These are phyloP conservation scores for Emmonsiellopsis sp. DNA, from an alignment of 2,329 filamentous ascomycete genomes.

Conservation along the genomic window DNA sequence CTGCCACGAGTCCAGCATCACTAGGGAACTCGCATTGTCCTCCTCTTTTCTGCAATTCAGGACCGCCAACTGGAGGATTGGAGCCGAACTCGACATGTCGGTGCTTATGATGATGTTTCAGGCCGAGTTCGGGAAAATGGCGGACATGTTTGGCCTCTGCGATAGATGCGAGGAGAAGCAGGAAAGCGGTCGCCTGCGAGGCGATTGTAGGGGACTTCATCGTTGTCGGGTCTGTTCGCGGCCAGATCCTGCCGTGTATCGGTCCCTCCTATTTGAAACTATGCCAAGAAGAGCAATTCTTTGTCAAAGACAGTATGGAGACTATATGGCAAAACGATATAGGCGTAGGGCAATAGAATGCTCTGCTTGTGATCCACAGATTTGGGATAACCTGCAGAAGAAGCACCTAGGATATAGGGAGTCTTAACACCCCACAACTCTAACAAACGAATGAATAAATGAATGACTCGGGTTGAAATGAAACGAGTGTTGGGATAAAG, in stretches of 20 bases:
- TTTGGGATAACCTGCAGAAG: too few relatives aligned
- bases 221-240: not conserved
- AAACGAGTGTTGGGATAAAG: too few relatives aligned
- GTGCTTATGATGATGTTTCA: slow-evolving; percentile 7
- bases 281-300: not conserved
- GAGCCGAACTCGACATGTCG: not conserved
- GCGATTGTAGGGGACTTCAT: slow-evolving; percentile 29
- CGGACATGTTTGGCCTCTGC: slow-evolving; percentile 17
- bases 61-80: slow-evolving; percentile 7
- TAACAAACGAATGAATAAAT: too few relatives aligned
- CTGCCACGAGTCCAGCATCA: slow-evolving; percentile 56
- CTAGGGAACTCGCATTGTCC: slow-evolving; percentile 57
- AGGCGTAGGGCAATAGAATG: too few relatives aligned
- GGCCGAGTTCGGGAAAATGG: slow-evolving; percentile 6
- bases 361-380: too few relatives aligned
- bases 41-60: slow-evolving; percentile 43
- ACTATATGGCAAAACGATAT: too few relatives aligned
- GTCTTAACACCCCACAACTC: too few relatives aligned
- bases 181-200: slow-evolving; percentile 25
- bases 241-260: not conserved
- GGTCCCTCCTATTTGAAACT: not conserved
- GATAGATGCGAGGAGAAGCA: slow-evolving; percentile 28
- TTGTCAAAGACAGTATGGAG: too few relatives aligned
- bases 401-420: too few relatives aligned
- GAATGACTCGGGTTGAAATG: too few relatives aligned